These are phyloP conservation scores for Neospermospora avenae DNA, from an alignment of 2,329 filamentous ascomycete genomes.

Conservation along the genomic window DNA sequence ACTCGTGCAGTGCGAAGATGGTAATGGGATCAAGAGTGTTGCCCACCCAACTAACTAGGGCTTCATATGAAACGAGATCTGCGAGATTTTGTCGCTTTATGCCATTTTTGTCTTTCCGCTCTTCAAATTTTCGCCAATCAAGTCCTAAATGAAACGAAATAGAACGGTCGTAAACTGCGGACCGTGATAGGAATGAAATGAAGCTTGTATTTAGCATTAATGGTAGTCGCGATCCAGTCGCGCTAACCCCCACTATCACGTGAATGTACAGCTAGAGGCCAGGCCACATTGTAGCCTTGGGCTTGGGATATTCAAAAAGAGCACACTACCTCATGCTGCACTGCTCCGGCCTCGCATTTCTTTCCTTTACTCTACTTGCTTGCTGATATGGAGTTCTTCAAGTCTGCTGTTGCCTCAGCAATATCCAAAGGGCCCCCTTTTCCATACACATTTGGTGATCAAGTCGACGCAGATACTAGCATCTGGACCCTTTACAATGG, in stretches of 20 bases:
- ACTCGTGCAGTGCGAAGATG: too few relatives aligned
- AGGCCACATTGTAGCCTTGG: background rate
- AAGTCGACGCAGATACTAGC: slow-evolving; percentile 86
- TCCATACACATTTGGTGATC: slow-evolving; percentile 88
- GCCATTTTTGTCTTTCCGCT: too few relatives aligned
- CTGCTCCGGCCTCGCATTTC: background rate
- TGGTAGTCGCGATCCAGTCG: background rate
- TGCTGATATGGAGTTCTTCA: slow-evolving; percentile 84
- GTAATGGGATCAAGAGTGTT: too few relatives aligned
- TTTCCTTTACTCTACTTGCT: slow-evolving; percentile 3
- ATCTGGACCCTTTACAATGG: slow-evolving; percentile 97
- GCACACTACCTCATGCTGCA: background rate
- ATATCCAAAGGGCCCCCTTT: slow-evolving; percentile 94
- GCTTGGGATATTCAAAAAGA: background rate
- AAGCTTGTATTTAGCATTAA: background rate
- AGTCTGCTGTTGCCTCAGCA: slow-evolving; percentile 93
- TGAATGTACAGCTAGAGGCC: background rate
- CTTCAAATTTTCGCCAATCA: too few relatives aligned
- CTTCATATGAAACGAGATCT: too few relatives aligned
- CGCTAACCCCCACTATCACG: slow-evolving; percentile 1
- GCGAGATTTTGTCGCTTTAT: too few relatives aligned
- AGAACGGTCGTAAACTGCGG: background rate
- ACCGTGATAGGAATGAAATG: background rate
- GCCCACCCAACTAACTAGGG: too few relatives aligned
- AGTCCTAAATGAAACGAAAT: background rate